These are phyloP conservation scores for Leccinum pachyderme DNA, from an alignment of 1,284 basidiomycete species.

Conservation along the genomic window DNA sequence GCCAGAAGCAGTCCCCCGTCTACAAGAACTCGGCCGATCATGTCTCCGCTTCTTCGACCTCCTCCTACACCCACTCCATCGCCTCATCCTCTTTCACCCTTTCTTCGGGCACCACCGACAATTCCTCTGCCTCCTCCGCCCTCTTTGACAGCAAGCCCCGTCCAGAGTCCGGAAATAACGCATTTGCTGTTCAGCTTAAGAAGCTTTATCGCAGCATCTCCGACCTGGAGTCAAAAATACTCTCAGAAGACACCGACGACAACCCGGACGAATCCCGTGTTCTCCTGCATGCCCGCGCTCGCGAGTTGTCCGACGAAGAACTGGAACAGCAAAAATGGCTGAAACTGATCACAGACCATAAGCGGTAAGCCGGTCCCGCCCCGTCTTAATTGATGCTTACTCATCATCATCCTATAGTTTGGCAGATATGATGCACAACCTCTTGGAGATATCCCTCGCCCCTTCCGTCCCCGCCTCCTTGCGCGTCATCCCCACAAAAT, in stretches of 20 bases:
- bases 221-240: constrained; percentile 68
- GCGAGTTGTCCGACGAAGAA: constrained; percentile 46
- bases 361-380: constrained; percentile 46
- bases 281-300: constrained; percentile 47
- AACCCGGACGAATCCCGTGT: constrained; percentile 50
- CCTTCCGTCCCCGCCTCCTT: constrained; percentile 86
- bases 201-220: constrained; percentile 76
- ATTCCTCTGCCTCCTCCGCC: constrained; percentile 66
- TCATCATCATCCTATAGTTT: constrained; percentile 48
- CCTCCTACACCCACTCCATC: constrained; percentile 71
- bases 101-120: constrained; percentile 69
- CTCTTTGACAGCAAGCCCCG: constrained; percentile 54
- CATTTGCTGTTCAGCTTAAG: constrained; percentile 76
- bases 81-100: constrained; percentile 74
- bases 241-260: constrained; percentile 59
- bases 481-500: constrained; percentile 86
- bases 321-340: constrained; percentile 66
- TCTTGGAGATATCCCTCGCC: constrained; percentile 83
- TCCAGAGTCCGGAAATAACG: constrained; percentile 59
- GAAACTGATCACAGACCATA: constrained; percentile 65
- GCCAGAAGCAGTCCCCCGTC: constrained; percentile 43
- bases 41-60: constrained; percentile 72
- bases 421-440: constrained; percentile 85
- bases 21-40: constrained; percentile 65
- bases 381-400: neutral